Conservation (phyloP, 179 eudicot species). For the Nepenthes alata region DNA sequence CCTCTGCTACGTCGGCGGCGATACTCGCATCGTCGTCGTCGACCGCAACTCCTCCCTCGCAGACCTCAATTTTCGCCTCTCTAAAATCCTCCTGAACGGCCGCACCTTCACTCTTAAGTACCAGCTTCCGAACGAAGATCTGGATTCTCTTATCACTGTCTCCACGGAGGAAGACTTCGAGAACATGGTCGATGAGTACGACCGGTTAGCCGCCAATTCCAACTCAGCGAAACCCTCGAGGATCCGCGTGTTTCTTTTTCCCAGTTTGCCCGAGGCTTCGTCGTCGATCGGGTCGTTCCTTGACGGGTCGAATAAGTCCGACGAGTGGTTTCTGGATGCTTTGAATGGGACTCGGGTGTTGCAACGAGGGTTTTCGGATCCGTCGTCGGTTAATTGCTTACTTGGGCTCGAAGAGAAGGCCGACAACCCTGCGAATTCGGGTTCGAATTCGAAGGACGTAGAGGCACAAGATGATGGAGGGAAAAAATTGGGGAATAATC, state of each 20-base stretch:
- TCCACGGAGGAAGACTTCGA: conserved; percentile 57
- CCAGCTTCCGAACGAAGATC: conserved; percentile 57
- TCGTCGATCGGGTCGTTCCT: conserved; percentile 38
- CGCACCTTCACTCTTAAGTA: conserved; percentile 32
- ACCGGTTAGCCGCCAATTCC: conserved; percentile 17
- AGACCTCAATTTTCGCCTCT: conserved; percentile 35
- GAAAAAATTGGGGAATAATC: conserved; percentile 9
- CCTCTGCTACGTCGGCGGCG: conserved; percentile 18
- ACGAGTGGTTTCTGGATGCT: conserved; percentile 65
- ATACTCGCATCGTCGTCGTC: conserved; percentile 3
- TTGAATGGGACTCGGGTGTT: conserved; percentile 35
- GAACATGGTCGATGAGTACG: conserved; percentile 68
- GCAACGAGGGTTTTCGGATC: conserved; percentile 38
- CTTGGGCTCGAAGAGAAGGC: conserved; percentile 42
- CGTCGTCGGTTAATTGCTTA: conserved; percentile 47
- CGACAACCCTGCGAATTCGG: conserved; percentile 10
- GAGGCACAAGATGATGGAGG: conserved; percentile 11
- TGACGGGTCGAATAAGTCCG: conserved; percentile 37
- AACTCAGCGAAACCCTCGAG: conserved; percentile 16
- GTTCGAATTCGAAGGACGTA: background rate
- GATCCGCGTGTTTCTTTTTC: conserved; percentile 49
- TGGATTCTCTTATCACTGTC: conserved; percentile 49
- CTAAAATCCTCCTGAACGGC: conserved; percentile 28
- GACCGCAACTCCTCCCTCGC: conserved; percentile 12
- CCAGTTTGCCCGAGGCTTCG: conserved; percentile 21